phyloP scores from a whole-genome alignment of 2,329 filamentous ascomycete genomes.

The Westerdykella sp. region DNA sequence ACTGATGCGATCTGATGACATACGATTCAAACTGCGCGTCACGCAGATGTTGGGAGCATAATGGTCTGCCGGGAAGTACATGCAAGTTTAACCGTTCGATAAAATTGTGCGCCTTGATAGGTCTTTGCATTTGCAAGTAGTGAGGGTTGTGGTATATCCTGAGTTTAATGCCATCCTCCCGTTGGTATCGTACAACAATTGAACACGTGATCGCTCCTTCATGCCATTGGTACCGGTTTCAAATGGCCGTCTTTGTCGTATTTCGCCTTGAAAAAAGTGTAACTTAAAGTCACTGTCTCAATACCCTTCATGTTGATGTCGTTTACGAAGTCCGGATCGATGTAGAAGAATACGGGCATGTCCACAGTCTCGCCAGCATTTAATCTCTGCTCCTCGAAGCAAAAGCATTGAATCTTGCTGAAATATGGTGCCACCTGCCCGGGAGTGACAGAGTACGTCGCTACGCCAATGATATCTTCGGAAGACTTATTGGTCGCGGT shows the following conservation, averaged over 20 bases:
- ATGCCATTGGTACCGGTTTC: slow-evolving; percentile 46
- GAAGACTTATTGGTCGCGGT: slow-evolving; percentile 88
- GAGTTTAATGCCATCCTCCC: background rate
- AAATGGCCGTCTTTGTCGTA: slow-evolving; percentile 77
- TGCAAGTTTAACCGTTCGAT: background rate
- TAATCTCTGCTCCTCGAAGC: slow-evolving; percentile 90
- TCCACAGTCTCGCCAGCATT: slow-evolving; percentile 96
- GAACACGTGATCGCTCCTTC: background rate
- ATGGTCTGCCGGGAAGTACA: background rate
- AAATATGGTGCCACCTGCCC: slow-evolving; percentile 96
- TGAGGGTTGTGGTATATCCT: no score
- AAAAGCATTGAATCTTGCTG: slow-evolving; percentile 99
- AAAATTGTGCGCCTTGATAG: background rate
- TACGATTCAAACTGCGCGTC: no score
- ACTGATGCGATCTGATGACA: no score
- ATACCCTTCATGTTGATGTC: slow-evolving; percentile 91
- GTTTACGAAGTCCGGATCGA: slow-evolving; percentile 89
- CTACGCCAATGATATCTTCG: slow-evolving; percentile 93
- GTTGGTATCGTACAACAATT: background rate
- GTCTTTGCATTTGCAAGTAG: background rate
- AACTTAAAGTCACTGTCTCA: slow-evolving; percentile 90
- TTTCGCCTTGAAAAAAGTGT: slow-evolving; percentile 95
- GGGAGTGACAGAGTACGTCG: slow-evolving; percentile 94
- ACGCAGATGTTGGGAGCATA: no score
- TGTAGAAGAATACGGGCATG: slow-evolving; percentile 99